Evolutionary conservation across 1,284 basidiomycete species (phyloP), one percentile per base, ranked within the genome.

Genomic region (Spongispora temasekensis): DNA sequence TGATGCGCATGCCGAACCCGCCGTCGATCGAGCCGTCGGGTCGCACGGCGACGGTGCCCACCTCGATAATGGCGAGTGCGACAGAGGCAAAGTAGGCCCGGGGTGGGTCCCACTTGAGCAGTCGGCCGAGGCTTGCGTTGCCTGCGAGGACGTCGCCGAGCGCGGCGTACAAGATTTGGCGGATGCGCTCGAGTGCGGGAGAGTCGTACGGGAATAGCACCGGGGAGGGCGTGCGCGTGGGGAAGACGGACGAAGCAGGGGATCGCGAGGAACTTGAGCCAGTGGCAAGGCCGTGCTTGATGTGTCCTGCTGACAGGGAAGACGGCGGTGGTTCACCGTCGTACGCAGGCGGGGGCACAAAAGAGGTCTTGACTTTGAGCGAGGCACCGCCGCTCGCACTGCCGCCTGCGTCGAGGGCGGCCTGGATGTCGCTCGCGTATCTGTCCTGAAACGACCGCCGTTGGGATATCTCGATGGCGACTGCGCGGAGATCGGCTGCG

Each of bases 381-480:
- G 72, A 61, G n/a, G 74, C 46, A 25, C 73, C 67, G n/a, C n/a
- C n/a, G n/a, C n/a, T 0, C 69, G 66, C 3, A n/a, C n/a, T n/a
- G n/a, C 67, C 68, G 9, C 87, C 85, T 0, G 85, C 81, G 66
- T 93, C 89, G 54, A 94, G 77, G 0, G 89, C 91, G 1, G 86
- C 88, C 71, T 93, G 90, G 4, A 94, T 73, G 70, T 91, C 92
- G 5, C 74, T 69, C 1, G 84, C 85, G 67, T 90, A 93, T 9
- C 89, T 79, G 63, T 90, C 83, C 71, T 93, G 91, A 75, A 94
- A 94, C 0, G 89, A 86, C n/a, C 91, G 77, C 5, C 91, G 76
- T 73, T 92, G 90, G 61, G 87, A 89, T 65, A 92, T 91, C 67
- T 91, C 90, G 57, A 92, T 91, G 0, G 90, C 88, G 0, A 93